Evolutionary conservation across 148 eudicot species (phyloP).

Genomic region (Camellia lanceoleosa): DNA sequence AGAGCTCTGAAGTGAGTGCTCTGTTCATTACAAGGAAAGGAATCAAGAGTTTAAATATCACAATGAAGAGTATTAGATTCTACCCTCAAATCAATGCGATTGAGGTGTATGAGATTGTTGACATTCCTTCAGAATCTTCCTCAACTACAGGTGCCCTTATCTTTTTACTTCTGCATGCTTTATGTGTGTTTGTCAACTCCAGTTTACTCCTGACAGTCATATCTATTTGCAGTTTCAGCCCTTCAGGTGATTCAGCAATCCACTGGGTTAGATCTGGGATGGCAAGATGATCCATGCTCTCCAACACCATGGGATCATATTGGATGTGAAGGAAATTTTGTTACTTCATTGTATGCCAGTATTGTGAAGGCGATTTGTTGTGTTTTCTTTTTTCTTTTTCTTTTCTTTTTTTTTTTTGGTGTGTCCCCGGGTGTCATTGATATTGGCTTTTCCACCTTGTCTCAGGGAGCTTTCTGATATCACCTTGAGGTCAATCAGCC

Average conservation of each 20-base stretch:
- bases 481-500: constrained; percentile 65
- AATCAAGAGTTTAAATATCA: constrained; percentile 48
- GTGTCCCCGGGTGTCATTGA: background rate
- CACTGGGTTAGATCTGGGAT: constrained; percentile 68
- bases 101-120: constrained; percentile 65
- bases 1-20: constrained; percentile 33
- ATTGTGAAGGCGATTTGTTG: background rate
- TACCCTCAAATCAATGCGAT: constrained; percentile 66
- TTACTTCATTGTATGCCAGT: constrained; percentile 60
- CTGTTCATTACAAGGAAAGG: constrained; percentile 36
- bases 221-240: constrained; percentile 58
- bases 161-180: background rate
- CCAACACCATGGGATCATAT: constrained; percentile 71
- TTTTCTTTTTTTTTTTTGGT: background rate
- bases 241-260: constrained; percentile 69
- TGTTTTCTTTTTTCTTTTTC: background rate
- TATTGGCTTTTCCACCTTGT: constrained; percentile 4
- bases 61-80: constrained; percentile 44
- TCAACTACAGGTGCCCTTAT: constrained; percentile 65
- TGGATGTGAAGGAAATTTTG: constrained; percentile 55
- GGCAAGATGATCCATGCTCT: constrained; percentile 89
- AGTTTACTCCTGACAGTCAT: background rate
- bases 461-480: constrained; percentile 61
- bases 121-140: constrained; percentile 66
- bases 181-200: background rate